Evolutionary conservation across 805 yeast species (phyloP), one percentile per base, ranked within the genome.

Genomic region (Candida maris): DNA sequence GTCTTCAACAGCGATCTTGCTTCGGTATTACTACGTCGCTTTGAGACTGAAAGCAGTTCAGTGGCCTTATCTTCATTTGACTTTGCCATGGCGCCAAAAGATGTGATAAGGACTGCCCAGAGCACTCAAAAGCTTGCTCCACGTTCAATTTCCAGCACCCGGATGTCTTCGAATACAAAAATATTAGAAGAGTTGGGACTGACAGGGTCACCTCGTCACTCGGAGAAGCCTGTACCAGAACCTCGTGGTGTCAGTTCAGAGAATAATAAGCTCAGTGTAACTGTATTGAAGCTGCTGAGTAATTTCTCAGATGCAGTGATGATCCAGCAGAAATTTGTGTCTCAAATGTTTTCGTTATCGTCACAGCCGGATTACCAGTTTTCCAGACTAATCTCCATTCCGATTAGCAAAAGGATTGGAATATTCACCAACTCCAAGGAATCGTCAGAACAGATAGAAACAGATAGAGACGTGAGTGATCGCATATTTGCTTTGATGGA

Each of bases 281-380:
- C 32, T 6, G 22, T 44, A 5, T 27, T 41, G 16, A 32, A 31
- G 10, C 21, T 46, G 3, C 27, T 56, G 18, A 36, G 40, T 6
- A 30, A 25, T 5, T 47, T 30, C 26, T 44, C 43, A 28, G 36
- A 39, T 19, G 41, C 50, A 4, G 28, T 50, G 7, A 35, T 51
- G 3, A 31, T 60, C n/a, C 77, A 75, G 40, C 81, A 76, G 49
- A 71, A 70, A 42, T 67, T 75, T 27, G 43, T 72, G 4, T 65
- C 63, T 18, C 56, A 52, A 7, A 62, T 78, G 7, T 57, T 48
- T 70, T 75, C 59, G 69, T 65, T 48, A 34, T 71, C 59, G 4
- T 68, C 78, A 1, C 62, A 72, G 1, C 44, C 52, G 7, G 56
- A 52, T 3, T 48, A 48, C 13, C 41, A 53, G 6, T 73, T 79